A percentile compares a stretch with the other conserved stretches of the same genome.
These are phyloP conservation scores for Podila clonocystis DNA, from an alignment of 192 early-diverging fungal species.

Conservation along the genomic window DNA sequence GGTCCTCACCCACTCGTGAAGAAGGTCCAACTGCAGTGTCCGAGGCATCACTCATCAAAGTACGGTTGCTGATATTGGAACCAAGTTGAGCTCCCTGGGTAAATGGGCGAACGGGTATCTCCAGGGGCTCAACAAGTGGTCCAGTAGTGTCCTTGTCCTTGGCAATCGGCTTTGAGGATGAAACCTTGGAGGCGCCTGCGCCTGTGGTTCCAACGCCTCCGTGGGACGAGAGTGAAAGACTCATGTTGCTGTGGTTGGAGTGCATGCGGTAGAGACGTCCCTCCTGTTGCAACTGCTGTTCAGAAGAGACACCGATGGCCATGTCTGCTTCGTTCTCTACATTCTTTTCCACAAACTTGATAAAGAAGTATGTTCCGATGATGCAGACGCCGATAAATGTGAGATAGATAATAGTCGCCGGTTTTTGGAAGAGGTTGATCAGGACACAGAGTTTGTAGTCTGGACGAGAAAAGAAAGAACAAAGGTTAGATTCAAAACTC, in stretches of 20 bases:
- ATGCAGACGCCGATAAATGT: constrained; percentile 65
- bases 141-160: neutral
- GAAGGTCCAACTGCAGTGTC: constrained; percentile 20
- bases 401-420: constrained; percentile 73
- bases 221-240: constrained; percentile 6
- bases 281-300: constrained; percentile 22
- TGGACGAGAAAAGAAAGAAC: constrained; percentile 18
- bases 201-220: neutral
- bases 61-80: constrained; percentile 20
- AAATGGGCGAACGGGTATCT: constrained; percentile 10
- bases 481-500: neutral
- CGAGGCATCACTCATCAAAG: constrained; percentile 17
- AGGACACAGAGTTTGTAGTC: constrained; percentile 80
- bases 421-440: constrained; percentile 70
- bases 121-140: neutral
- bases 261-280: constrained; percentile 34
- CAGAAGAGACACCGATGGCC: constrained; percentile 29
- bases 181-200: neutral
- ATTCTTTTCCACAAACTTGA: constrained; percentile 64
- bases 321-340: constrained; percentile 43
- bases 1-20: constrained; percentile 1
- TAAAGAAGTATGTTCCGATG: constrained; percentile 65
- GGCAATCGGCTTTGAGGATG: neutral
- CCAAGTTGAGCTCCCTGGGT: constrained; percentile 7
- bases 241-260: constrained; percentile 41